Base-by-base conservation (phyloP, 202 grass and related monocot genomes). In the Elaeis oleifera region DNA sequence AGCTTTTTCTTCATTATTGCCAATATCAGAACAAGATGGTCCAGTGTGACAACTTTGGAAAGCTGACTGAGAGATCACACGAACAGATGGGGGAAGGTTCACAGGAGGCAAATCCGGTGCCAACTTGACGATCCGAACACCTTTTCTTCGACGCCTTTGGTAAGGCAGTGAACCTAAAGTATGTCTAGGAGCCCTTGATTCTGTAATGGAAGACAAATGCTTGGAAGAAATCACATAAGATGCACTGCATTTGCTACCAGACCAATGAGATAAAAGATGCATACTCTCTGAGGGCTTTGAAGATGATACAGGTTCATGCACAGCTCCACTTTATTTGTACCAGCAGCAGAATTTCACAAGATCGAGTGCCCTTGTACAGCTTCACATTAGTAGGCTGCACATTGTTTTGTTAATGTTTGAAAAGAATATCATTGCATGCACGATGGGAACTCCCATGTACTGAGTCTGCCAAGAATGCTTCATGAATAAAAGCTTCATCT, bases 31-130 rank as follows among this genome's bases (percentile, higher is more conserved):
- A 62, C 58, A 68, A 50, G 67, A 65, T 76, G 81, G 63, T 69
- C 76, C 18, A 39, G 56, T 79, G 21, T 53, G 60, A 53, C 44
- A 51, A 52, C 60, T 50, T 70, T 89, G 78, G 67, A 89, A 80
- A 70, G 74, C 70, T 36, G 59, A 73, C 57, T 85, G 87, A 72
- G 87, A 89, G 58, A 91, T 79, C 18, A 96, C 68, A 74, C 74
- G 76, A 23, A 86, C 81, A 18, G 84, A 86, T 74, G 79, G 76
- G 58, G 87, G 84, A 65, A 97, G 87, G 79, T 97, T 97, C 58
- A 97, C 82, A 39, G 92, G 79, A 76, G 92, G 92, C 77, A 97
- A 83, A 62, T 85, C 87, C 69, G 92, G 92, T 57, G 92, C 92
- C 74, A 97, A 79, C 64, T 97, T 89, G 75, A 97, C 92, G 32